Base-by-base conservation (phyloP, 2,329 filamentous ascomycete species). In the Pseudogymnoascus sp. region DNA sequence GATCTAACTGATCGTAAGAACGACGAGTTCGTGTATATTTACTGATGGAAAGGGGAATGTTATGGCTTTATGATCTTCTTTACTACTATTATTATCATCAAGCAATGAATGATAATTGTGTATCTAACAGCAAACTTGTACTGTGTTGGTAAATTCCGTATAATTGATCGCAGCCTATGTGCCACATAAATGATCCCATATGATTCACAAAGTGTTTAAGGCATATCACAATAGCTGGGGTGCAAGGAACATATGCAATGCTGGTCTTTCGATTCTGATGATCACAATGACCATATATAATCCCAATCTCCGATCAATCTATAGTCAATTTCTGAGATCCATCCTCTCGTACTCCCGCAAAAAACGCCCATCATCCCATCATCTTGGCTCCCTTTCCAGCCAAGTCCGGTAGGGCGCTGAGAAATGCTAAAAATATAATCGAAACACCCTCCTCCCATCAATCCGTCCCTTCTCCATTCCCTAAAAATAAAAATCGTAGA, bases 1-100 rank as follows among this genome's bases (percentile, higher is more conserved):
- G 86, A 89, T 72, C 66, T 87, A 65, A 87, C 86, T 0, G 86
- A 89, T 71, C 73, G 80, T n/a, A 75, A 85, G 74, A 89, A 88
- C 67, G 84, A 89, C 63, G 85, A 88, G 68, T 88, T 88, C 73
- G 79, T 87, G 13, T 87, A 84, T 72, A 78, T 85, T 58, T 85
- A 84, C 67, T 84, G 52, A 63, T 36, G 15, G 27, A 12, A 10
- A 18, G n/a, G 37, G 7, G 21, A 7, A 37, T 39, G 31, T 25
- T 39, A 39, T 39, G 31, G 10, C 25, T 21, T 52, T 13, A 25
- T 45, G 40, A 4, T 31, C 10, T 45, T 45, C 10, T 8, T 15
- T 15, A 31, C 18, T 52, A 2, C 15, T 29, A 29, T 27, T 45
- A 27, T 27, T n/a, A 48, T 27, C 10, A 4, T 21, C 5, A 18